Evolutionary conservation across 1,284 basidiomycete species (phyloP), one percentile per base, ranked within the genome.

Genomic region (Peniophora sp.): DNA sequence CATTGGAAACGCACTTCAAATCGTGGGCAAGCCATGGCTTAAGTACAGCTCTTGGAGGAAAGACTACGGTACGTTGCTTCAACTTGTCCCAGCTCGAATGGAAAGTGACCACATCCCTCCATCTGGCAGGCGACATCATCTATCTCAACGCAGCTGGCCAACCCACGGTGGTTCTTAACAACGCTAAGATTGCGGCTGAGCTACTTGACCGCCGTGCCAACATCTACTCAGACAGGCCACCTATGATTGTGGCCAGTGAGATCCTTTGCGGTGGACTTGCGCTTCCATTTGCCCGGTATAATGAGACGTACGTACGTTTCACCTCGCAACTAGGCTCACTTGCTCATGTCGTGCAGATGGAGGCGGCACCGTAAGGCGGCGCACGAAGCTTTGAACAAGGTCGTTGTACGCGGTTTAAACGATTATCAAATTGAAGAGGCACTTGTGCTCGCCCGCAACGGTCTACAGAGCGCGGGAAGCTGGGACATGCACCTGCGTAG

Each of bases 151-250:
- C 34, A 57, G 9, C 34, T 48, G 5, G 60, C 61, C 12, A 50
- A 55, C 49, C 49, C 8, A 53, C 56, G 11, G 38, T 63, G 14
- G 46, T 63, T 8, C 44, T 63, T 22, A 58, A 57, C 24, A 52
- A 52, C 19, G 52, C 50, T 22, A 55, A 59, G 41, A 53, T 52
- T 9, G 57, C 58, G 14, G 38, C 50, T 14, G 62, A 63, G 23
- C 51, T 63, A 14, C 49, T 64, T 16, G 61, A 63, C 9, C 47
- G 52, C 8, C 59, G 61, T 10, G 52, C 57, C 0, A 36, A 43
- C 16, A 61, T 61, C 19, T 63, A 64, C 52, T 59, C 57, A 14
- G 55, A 62, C 43, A 54, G 63, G n/a, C 61, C 60, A n/a, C 47
- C 44, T 19, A 46, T 50, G 27, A 58, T 59, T 27, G 52, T 57